Evolutionary conservation across 2,329 filamentous ascomycete genomes (phyloP).

Genomic region (Daldinia eschscholtzii): DNA sequence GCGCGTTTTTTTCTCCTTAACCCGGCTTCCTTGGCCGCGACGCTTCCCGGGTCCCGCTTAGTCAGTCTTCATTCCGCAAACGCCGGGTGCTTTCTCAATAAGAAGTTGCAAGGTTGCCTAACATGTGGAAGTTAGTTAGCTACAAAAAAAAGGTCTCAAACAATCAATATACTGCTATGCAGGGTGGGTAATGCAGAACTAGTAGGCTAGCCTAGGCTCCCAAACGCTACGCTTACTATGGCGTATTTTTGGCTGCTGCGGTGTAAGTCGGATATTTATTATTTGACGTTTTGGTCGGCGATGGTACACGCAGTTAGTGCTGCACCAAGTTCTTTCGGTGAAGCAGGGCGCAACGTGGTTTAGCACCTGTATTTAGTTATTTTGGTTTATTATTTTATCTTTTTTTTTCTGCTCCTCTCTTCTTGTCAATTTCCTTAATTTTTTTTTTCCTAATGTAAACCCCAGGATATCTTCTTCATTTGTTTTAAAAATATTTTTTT

Average conservation of each 20-base stretch:
- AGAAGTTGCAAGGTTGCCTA: no score
- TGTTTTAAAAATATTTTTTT: not conserved
- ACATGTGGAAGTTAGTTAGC: no score
- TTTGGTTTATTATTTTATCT: not conserved
- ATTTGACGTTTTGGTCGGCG: slow-evolving; percentile 10
- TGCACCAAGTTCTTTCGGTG: slow-evolving; percentile 10
- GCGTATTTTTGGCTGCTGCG: slow-evolving; percentile 20
- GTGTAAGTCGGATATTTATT: slow-evolving; percentile 24
- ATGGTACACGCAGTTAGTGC: not conserved
- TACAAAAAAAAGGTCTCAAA: no score
- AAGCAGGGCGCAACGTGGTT: not conserved
- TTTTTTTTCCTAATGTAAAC: not conserved
- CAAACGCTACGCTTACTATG: slow-evolving; percentile 39
- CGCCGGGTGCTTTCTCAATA: slow-evolving; percentile 13
- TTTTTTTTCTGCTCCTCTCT: not conserved
- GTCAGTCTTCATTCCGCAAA: slow-evolving; percentile 12
- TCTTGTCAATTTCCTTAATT: not conserved
- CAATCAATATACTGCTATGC: not conserved
- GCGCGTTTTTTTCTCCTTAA: not conserved
- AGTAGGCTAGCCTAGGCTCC: slow-evolving; percentile 13
- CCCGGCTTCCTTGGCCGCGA: slow-evolving; percentile 8
- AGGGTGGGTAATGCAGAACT: slow-evolving; percentile 23
- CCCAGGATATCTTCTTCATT: not conserved
- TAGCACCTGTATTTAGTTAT: not conserved
- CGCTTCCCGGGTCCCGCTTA: slow-evolving; percentile 14